Conservation (phyloP, 495 filamentous ascomycete species). For the Usnea hakonensis region DNA sequence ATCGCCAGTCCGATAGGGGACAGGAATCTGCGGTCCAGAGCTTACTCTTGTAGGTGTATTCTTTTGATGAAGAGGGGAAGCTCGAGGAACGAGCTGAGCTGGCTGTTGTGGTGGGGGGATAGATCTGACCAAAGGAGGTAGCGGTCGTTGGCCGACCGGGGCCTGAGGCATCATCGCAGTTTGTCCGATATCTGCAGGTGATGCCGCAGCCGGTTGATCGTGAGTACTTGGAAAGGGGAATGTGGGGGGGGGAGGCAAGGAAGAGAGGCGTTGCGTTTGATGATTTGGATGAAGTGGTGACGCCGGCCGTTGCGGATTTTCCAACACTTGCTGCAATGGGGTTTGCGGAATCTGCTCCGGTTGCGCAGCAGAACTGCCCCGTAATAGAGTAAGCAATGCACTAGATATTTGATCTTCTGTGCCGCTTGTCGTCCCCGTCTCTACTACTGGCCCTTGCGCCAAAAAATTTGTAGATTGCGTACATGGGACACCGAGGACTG, state of each 20-base stretch:
- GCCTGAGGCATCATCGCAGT: not conserved
- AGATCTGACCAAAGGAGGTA: slow-evolving; percentile 18
- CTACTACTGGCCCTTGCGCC: slow-evolving; percentile 14
- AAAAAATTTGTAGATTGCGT: slow-evolving; percentile 8
- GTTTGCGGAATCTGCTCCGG: slow-evolving; percentile 28
- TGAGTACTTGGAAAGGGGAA: slow-evolving; percentile 34
- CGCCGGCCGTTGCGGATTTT: slow-evolving; percentile 29
- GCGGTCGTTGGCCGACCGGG: not conserved
- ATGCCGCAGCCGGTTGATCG: slow-evolving; percentile 14
- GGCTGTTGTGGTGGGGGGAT: slow-evolving; percentile 24
- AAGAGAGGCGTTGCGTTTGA: slow-evolving; percentile 27
- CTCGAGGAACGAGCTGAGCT: slow-evolving; percentile 16
- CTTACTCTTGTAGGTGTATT: slow-evolving; percentile 13
- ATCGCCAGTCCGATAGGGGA: slow-evolving; percentile 48
- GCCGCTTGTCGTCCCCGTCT: slow-evolving; percentile 25
- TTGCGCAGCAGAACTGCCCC: slow-evolving; percentile 24
- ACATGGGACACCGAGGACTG: slow-evolving; percentile 39
- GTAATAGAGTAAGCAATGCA: slow-evolving; percentile 53
- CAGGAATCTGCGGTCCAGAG: slow-evolving; percentile 29
- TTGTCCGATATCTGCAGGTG: not conserved
- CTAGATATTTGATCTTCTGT: slow-evolving; percentile 33
- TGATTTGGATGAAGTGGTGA: slow-evolving; percentile 39
- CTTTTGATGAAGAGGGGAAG: not conserved
- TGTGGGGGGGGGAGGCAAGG: slow-evolving; percentile 36
- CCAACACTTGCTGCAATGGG: slow-evolving; percentile 36